Percentiles rank a stretch among this genome's conserved stretches.
Conservation (phyloP, 768 basidiomycete species). For the Auricularia auricula-judae region DNA sequence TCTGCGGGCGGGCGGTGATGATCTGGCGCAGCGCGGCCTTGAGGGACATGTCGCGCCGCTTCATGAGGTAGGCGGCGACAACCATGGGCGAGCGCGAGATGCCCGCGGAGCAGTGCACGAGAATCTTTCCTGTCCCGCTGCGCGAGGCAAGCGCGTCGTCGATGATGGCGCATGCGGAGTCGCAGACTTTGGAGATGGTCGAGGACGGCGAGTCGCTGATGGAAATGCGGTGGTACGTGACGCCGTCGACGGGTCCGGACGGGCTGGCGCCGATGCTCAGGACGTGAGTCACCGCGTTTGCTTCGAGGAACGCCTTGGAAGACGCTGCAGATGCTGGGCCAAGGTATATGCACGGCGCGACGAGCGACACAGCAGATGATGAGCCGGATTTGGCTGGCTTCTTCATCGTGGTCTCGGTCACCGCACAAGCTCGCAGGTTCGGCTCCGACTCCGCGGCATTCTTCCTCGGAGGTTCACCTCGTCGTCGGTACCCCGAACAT, state of each 20-base stretch:
- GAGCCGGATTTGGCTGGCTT: no score
- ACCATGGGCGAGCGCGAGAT: slow-evolving; percentile 36
- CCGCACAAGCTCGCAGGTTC: no score
- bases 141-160: slow-evolving; percentile 11
- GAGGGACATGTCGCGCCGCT: slow-evolving; percentile 23
- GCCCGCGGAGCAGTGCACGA: slow-evolving; percentile 35
- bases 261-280: slow-evolving; percentile 31
- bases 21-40: slow-evolving; percentile 27
- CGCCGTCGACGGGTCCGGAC: slow-evolving; percentile 14
- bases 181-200: slow-evolving; percentile 17
- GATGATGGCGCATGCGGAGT: slow-evolving; percentile 23
- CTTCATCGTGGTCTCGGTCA: no score
- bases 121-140: slow-evolving; percentile 21
- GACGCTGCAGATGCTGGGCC: slow-evolving; percentile 32
- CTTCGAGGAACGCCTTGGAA: slow-evolving; percentile 21
- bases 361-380: neutral
- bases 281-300: slow-evolving; percentile 28
- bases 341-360: slow-evolving; percentile 23
- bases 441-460: no score
- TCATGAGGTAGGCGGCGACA: slow-evolving; percentile 32
- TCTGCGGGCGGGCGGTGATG: slow-evolving; percentile 22
- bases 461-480: no score
- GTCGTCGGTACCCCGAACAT: no score
- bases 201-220: slow-evolving; percentile 24
- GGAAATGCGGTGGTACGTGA: slow-evolving; percentile 29